Conservation (phyloP, 2,329 filamentous ascomycete genomes). For the Davidsoniella australis region DNA sequence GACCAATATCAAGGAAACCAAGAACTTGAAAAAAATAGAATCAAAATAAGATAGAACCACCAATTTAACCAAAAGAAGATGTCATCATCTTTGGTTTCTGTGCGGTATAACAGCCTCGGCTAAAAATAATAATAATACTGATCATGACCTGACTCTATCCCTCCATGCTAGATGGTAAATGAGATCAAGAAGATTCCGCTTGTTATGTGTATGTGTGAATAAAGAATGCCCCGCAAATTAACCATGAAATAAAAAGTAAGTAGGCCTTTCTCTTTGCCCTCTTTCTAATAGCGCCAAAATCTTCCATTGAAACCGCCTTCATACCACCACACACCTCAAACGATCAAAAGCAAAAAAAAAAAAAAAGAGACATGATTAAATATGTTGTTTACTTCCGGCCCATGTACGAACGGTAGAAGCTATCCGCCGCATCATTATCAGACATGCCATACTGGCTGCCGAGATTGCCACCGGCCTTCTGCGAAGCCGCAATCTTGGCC, state of each 20-base stretch:
- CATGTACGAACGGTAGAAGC: conserved; percentile 82
- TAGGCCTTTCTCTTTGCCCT: neutral
- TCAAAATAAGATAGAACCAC: neutral
- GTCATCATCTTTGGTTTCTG: no score
- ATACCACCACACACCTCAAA: neutral
- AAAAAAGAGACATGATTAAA: neutral
- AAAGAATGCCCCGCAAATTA: neutral
- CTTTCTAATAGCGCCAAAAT: neutral
- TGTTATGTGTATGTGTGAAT: no score
- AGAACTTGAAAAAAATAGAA: conserved; percentile 1
- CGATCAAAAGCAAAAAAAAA: neutral
- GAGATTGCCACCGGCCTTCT: conserved; percentile 55
- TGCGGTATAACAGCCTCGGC: no score
- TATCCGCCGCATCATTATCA: conserved; percentile 60
- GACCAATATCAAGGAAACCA: neutral
- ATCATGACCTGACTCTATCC: no score
- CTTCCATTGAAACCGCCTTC: neutral
- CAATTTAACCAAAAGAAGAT: neutral
- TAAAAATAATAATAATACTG: no score
- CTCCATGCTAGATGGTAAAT: no score
- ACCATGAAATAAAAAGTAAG: neutral
- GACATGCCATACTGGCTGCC: conserved; percentile 38
- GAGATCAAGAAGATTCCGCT: no score
- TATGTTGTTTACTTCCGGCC: conserved; percentile 39
- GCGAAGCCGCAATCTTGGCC: conserved; percentile 64